Conservation (phyloP, 352 stramenopile genomes). For the Plasmopara viticola region DNA sequence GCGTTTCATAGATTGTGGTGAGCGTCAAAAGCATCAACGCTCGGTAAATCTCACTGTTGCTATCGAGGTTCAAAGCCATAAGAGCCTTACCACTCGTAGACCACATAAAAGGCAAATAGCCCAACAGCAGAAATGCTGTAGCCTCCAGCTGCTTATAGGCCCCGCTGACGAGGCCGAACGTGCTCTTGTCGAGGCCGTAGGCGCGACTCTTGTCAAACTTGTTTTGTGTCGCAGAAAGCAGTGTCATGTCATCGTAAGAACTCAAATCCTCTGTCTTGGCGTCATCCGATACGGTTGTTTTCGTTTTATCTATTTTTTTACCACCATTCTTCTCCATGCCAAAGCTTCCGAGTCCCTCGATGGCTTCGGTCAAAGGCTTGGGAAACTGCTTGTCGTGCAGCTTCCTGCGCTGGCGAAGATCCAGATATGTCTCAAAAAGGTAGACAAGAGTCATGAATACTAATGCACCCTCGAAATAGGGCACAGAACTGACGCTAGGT, state of each 20-base stretch:
- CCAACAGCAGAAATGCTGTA: slow-evolving; percentile 83
- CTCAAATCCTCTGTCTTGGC: not conserved
- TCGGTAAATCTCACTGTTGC: slow-evolving; percentile 77
- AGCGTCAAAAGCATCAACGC: slow-evolving; percentile 70
- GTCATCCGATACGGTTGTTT: slow-evolving; percentile 2
- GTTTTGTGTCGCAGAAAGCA: slow-evolving; percentile 79
- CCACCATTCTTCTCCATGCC: slow-evolving; percentile 16
- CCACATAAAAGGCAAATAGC: slow-evolving; percentile 93
- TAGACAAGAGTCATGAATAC: slow-evolving; percentile 89
- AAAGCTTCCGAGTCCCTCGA: slow-evolving; percentile 43
- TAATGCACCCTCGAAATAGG: slow-evolving; percentile 74
- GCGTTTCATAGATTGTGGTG: slow-evolving; percentile 51
- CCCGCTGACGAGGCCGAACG: slow-evolving; percentile 89
- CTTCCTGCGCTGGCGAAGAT: slow-evolving; percentile 87
- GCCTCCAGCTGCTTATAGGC: slow-evolving; percentile 83
- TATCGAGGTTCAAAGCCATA: slow-evolving; percentile 43
- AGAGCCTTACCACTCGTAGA: slow-evolving; percentile 69
- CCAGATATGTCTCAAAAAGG: slow-evolving; percentile 90
- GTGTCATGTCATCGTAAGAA: slow-evolving; percentile 21
- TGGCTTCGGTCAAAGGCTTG: slow-evolving; percentile 40
- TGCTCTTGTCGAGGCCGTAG: slow-evolving; percentile 96
- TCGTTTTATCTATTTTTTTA: slow-evolving; percentile 6
- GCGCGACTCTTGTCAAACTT: slow-evolving; percentile 92
- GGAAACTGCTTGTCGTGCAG: slow-evolving; percentile 80
- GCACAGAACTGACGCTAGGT: slow-evolving; percentile 27